Conservation (phyloP, 2,329 filamentous ascomycete genomes). For the Alternaria atra region DNA sequence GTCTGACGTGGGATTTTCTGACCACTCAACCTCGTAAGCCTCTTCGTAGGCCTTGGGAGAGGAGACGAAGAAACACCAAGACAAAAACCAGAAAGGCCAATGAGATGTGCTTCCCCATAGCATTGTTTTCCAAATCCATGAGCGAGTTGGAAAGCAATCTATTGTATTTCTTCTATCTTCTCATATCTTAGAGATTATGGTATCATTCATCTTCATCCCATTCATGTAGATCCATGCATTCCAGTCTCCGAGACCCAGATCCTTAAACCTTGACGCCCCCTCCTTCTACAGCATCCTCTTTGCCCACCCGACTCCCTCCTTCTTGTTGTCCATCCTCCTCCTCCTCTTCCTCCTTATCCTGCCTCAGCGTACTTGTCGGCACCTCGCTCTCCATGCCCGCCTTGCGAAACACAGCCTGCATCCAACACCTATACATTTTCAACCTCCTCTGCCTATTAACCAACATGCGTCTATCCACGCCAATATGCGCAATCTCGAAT, state of each 20-base stretch:
- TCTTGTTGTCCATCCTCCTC: conserved; percentile 1
- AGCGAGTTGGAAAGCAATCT: background rate
- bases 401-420: conserved; percentile 84
- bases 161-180: background rate
- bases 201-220: conserved; percentile 2
- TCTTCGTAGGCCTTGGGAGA: no score
- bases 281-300: background rate
- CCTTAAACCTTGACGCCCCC: conserved; percentile 2
- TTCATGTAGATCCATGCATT: background rate
- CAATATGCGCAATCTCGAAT: conserved; percentile 79
- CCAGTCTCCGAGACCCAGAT: background rate
- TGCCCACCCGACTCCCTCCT: background rate
- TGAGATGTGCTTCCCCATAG: background rate
- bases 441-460: conserved; percentile 90
- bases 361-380: conserved; percentile 46
- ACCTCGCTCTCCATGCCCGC: conserved; percentile 39
- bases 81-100: background rate
- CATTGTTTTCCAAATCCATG: background rate
- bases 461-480: conserved; percentile 85
- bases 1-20: no score
- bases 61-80: no score
- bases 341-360: conserved; percentile 30
- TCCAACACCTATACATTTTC: conserved; percentile 99
- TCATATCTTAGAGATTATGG: background rate
- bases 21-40: no score